Percentiles rank a stretch among this genome's conserved stretches.
Evolutionary conservation across 306 rosid species (phyloP).

Genomic region (Prunus mira): DNA sequence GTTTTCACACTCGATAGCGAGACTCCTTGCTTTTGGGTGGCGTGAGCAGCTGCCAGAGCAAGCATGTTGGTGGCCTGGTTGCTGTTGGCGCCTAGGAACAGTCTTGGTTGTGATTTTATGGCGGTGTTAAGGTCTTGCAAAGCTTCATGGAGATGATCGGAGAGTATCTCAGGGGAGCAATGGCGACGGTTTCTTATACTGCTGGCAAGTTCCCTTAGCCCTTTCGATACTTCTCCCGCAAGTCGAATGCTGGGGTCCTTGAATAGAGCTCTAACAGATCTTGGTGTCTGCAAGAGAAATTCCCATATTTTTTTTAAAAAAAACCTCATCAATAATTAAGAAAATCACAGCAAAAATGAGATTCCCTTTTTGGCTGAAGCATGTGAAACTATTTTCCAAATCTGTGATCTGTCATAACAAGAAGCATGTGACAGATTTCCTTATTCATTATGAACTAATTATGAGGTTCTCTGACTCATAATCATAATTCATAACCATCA

Average conservation of each 20-base stretch:
- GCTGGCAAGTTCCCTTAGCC: constrained; percentile 64
- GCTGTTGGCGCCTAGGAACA: constrained; percentile 76
- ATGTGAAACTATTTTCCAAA: constrained; percentile 10
- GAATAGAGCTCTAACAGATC: constrained; percentile 68
- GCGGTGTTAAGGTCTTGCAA: constrained; percentile 79
- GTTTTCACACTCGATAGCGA: constrained; percentile 77
- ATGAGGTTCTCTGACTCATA: neutral
- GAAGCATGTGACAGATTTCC: neutral
- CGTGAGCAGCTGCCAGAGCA: constrained; percentile 65
- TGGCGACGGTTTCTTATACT: constrained; percentile 77
- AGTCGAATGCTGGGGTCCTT: constrained; percentile 82
- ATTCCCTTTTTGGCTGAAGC: neutral
- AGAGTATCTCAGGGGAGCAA: constrained; percentile 87
- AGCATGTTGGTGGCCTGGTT: constrained; percentile 58
- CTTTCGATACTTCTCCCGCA: constrained; percentile 76
- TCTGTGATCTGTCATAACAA: constrained; percentile 9
- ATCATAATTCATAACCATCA: neutral
- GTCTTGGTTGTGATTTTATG: constrained; percentile 87
- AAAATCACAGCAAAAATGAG: neutral
- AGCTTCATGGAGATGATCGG: constrained; percentile 92
- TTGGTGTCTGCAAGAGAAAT: constrained; percentile 54
- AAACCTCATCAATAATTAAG: neutral
- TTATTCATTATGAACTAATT: constrained; percentile 2
- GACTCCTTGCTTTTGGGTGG: constrained; percentile 41
- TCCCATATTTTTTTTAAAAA: too few relatives aligned